phyloP scores from a whole-genome alignment of 2,329 filamentous ascomycete species.

The Trichothecium roseum region DNA sequence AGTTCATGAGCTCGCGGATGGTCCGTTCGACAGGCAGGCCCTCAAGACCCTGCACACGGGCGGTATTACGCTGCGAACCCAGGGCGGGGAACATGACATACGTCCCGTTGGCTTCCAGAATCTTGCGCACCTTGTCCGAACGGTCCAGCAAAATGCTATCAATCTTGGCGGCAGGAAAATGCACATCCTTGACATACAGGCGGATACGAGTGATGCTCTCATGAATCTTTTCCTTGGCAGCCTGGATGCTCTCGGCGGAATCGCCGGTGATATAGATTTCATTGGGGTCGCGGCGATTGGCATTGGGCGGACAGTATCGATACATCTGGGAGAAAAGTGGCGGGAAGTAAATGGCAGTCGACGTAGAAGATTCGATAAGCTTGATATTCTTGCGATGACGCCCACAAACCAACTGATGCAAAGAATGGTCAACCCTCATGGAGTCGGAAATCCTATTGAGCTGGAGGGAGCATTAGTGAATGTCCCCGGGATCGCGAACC shows the following conservation, averaged over 20 bases:
- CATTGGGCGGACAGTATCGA: conserved; percentile 76
- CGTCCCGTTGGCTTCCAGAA: conserved; percentile 92
- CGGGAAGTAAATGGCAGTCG: conserved; percentile 96
- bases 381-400: conserved; percentile 97
- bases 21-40: conserved; percentile 91
- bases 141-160: conserved; percentile 87
- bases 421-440: conserved; percentile 71
- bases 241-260: conserved; percentile 69
- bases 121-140: conserved; percentile 93
- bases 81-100: conserved; percentile 88
- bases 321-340: conserved; percentile 88
- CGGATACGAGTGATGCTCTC: conserved; percentile 75
- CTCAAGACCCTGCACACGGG: conserved; percentile 87
- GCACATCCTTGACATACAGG: conserved; percentile 83
- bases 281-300: conserved; percentile 70
- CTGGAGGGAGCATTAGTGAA: conserved; percentile 24
- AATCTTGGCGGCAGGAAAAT: conserved; percentile 83
- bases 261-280: conserved; percentile 95
- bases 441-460: conserved; percentile 67
- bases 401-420: conserved; percentile 88
- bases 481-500: neutral
- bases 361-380: conserved; percentile 87
- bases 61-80: conserved; percentile 71
- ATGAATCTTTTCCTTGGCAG: conserved; percentile 84
- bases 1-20: conserved; percentile 87